phyloP scores from a whole-genome alignment of 2,329 filamentous ascomycete species.

The Cladosporium cucumerinum region DNA sequence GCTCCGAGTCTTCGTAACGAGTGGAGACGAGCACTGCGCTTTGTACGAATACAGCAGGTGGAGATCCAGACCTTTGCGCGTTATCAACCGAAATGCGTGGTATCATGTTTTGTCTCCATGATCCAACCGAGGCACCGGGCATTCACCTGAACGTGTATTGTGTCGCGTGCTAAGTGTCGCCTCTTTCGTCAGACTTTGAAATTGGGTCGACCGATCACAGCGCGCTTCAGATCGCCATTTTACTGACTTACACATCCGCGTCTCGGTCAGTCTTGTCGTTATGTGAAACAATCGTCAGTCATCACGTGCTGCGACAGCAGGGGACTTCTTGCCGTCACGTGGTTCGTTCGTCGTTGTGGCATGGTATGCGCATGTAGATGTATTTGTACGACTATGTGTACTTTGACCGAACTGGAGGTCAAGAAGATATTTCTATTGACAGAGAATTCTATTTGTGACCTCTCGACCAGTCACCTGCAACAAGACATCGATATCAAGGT shows the following conservation, averaged over 20 bases:
- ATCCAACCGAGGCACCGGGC: neutral
- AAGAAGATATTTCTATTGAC: too few species aligned
- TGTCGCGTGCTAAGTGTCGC: neutral
- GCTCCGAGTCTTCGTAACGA: neutral
- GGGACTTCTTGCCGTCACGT: too few species aligned
- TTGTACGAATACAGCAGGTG: neutral
- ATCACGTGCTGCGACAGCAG: neutral
- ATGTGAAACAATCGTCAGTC: neutral
- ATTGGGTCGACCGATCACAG: neutral
- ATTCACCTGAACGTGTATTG: neutral
- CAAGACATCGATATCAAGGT: too few species aligned
- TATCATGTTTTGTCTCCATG: neutral
- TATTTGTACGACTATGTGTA: too few species aligned
- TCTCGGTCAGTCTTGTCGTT: neutral
- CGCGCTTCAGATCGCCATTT: neutral
- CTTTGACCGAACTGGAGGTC: too few species aligned
- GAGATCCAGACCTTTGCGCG: neutral
- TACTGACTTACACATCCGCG: neutral
- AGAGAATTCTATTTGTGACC: too few species aligned
- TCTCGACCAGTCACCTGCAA: too few species aligned
- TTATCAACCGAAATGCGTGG: neutral
- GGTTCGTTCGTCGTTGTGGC: too few species aligned
- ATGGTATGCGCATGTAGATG: too few species aligned
- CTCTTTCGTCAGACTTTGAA: neutral
- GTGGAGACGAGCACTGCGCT: neutral